A percentile compares a stretch with the other conserved stretches of the same genome.
Conservation (phyloP, 345 rosid genomes). For the Murraya paniculata region DNA sequence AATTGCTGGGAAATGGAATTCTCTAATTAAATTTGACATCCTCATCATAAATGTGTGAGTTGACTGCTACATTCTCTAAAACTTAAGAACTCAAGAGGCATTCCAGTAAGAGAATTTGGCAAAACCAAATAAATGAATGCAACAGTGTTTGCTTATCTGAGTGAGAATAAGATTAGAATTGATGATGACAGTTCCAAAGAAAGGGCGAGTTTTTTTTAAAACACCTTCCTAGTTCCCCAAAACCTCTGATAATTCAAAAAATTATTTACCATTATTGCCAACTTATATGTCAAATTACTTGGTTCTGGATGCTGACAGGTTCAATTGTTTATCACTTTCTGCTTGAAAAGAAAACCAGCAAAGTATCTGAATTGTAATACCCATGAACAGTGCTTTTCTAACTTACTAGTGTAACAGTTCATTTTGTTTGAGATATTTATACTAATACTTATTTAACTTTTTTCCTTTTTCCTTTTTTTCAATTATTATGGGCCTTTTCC, state of each 20-base stretch:
- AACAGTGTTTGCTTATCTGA: not conserved
- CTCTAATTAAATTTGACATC: not conserved
- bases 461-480: not conserved
- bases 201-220: not conserved
- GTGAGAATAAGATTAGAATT: not conserved
- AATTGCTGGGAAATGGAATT: not conserved
- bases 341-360: not conserved
- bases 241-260: not conserved
- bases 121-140: not conserved
- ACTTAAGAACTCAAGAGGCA: not conserved
- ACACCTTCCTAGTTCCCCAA: not conserved
- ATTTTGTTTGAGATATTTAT: not conserved
- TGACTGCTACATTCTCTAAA: not conserved
- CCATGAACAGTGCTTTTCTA: not conserved
- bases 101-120: not conserved
- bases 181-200: not conserved
- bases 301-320: not conserved
- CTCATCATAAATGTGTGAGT: not conserved
- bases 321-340: not conserved
- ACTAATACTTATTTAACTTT: not conserved
- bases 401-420: not conserved
- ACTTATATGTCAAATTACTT: not conserved
- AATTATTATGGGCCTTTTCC: conserved; percentile 18
- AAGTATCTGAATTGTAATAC: not conserved
- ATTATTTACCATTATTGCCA: not conserved